phyloP scores from a whole-genome alignment of 2,329 filamentous ascomycete genomes.

The Epichloe coenophiala region DNA sequence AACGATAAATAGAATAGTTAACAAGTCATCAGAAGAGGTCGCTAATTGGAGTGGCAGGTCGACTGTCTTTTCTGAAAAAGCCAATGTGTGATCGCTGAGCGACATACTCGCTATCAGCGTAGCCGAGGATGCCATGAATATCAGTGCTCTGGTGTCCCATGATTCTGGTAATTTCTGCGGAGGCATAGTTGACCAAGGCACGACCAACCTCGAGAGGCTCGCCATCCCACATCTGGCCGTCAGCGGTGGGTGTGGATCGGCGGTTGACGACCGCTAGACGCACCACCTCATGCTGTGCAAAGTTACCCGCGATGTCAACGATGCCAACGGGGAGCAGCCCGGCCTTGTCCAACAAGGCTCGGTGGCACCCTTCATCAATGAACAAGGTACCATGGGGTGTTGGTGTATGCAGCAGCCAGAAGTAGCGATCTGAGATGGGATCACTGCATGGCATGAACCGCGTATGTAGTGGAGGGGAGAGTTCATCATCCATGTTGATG shows the following conservation, averaged over 20 bases:
- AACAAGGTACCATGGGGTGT: slow-evolving; percentile 82
- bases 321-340: slow-evolving; percentile 85
- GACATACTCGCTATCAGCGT: slow-evolving; percentile 90
- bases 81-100: slow-evolving; percentile 80
- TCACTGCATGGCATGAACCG: slow-evolving; percentile 76
- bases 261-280: slow-evolving; percentile 68
- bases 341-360: slow-evolving; percentile 68
- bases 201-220: slow-evolving; percentile 63
- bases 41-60: slow-evolving; percentile 35
- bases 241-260: slow-evolving; percentile 23
- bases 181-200: slow-evolving; percentile 87
- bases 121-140: slow-evolving; percentile 69
- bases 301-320: slow-evolving; percentile 75
- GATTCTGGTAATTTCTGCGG: slow-evolving; percentile 68
- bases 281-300: slow-evolving; percentile 87
- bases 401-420: slow-evolving; percentile 92
- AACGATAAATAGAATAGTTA: neutral
- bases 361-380: slow-evolving; percentile 81
- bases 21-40: slow-evolving; percentile 5
- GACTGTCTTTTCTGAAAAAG: slow-evolving; percentile 46
- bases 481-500: slow-evolving; percentile 11
- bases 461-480: slow-evolving; percentile 57
- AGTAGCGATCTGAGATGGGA: slow-evolving; percentile 84
- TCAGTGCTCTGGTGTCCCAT: slow-evolving; percentile 73
- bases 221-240: slow-evolving; percentile 36